Conservation (phyloP, 1,284 basidiomycete species). For the Microbotryum intermedium region DNA sequence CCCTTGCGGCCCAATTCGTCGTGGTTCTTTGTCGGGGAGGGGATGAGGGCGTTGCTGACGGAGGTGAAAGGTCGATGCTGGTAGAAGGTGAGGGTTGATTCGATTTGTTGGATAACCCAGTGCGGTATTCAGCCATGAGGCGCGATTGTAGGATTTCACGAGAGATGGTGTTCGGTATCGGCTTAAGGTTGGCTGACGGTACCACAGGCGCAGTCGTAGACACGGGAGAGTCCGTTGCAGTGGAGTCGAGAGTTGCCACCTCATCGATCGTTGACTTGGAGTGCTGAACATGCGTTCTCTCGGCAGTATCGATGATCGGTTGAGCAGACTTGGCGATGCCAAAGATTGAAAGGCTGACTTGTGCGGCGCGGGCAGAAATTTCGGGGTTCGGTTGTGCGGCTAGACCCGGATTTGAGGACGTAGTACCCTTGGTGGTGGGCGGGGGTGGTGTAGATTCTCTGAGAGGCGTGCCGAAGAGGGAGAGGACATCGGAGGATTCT, state of each 20-base stretch:
- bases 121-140: conserved; percentile 25
- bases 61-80: background rate
- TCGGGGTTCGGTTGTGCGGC: background rate
- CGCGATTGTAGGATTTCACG: conserved; percentile 15
- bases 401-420: background rate
- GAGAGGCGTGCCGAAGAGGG: conserved; percentile 3
- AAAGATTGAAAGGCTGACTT: conserved; percentile 15
- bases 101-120: conserved; percentile 10
- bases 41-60: background rate
- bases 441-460: background rate
- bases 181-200: background rate
- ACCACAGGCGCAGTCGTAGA: background rate
- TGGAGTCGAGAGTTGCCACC: background rate
- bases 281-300: background rate
- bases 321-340: conserved; percentile 11
- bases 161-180: no score
- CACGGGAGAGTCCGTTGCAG: background rate
- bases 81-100: background rate
- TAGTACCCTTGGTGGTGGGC: background rate
- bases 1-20: conserved; percentile 12
- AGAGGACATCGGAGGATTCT: conserved; percentile 10
- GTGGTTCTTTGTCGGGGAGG: conserved; percentile 8
- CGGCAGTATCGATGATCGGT: background rate
- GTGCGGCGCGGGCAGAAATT: background rate
- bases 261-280: background rate